phyloP scores from a whole-genome alignment of 306 rosid genomes.

The Ormosia emarginata region DNA sequence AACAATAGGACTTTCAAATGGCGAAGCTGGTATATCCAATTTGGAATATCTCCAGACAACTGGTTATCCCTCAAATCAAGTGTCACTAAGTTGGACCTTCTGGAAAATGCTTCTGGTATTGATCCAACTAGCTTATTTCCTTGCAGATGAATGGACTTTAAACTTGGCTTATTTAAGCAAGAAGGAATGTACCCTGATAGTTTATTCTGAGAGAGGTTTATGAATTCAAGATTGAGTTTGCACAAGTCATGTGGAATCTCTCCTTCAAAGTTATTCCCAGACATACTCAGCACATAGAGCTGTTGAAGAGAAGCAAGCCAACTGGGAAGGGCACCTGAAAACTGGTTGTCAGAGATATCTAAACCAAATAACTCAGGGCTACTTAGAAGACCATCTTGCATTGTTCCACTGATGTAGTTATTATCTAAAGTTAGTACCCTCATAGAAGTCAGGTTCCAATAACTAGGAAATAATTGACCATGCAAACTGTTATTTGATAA shows the following conservation, averaged over 20 bases:
- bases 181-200: background rate
- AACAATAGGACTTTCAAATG: background rate
- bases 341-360: background rate
- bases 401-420: background rate
- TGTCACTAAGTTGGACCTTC: background rate
- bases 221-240: background rate
- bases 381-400: background rate
- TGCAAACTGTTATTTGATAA: constrained; percentile 6
- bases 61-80: background rate
- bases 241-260: background rate
- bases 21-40: background rate
- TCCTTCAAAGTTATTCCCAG: background rate
- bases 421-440: background rate
- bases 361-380: background rate
- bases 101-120: background rate
- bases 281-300: background rate
- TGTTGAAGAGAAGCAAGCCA: background rate
- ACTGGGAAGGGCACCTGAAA: background rate
- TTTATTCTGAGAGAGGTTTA: constrained; percentile 4
- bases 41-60: background rate
- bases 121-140: background rate
- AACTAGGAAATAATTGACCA: background rate
- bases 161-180: background rate
- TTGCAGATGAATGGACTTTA: constrained; percentile 11
- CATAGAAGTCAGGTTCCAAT: background rate